Base-by-base conservation (phyloP, 805 yeast genomes). In the Jamesozyma hellenica region DNA sequence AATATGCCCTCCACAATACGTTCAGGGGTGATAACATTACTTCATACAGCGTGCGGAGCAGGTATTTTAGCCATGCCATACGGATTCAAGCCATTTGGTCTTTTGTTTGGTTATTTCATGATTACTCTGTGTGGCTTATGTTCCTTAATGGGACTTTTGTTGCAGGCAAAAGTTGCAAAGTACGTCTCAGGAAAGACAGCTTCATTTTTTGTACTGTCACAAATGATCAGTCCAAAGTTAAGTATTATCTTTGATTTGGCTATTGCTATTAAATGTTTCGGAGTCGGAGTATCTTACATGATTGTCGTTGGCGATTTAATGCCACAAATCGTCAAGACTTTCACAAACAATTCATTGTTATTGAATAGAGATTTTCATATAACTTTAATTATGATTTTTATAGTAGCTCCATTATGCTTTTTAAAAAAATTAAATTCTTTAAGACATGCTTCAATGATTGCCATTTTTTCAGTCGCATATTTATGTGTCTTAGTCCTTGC, bases 371-470 rank as follows among this genome's bases (percentile, higher is more conserved):
- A 70, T 18, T 68, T 79, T 42, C 79, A 85, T 80, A 79, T 80
- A 36, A 60, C 82, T 2, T 45, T 71, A 1, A 70, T 79, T 19
- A 72, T 80, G 78, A 41, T 55, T 4, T 43, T 59, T 12, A 52
- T 68, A 7, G 67, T 67, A 4, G 52, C 61, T 8, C 74, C 74
- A 0, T 65, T 90, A 37, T 79, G 92, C 11, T 85, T 79, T 57
- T 67, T 82, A 52, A 74, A 79, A 52, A 77, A 75, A 51, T 68
- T 88, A 44, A 94, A 84, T 55, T 83, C 95, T 9, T 71, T 88
- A 53, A 81, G 83, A 53, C 82, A 84, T 52, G 85, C 96, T 1
- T 84, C 95, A 2, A 64, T 87, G 58, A 66, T 88, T 28, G 96
- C 95, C 1, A 66, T 88, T 17, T 70, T 77, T 5, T 80, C 96